These are phyloP conservation scores for Globisporangium echinulatum DNA, from an alignment of 352 stramenopile genomes.

Conservation along the genomic window DNA sequence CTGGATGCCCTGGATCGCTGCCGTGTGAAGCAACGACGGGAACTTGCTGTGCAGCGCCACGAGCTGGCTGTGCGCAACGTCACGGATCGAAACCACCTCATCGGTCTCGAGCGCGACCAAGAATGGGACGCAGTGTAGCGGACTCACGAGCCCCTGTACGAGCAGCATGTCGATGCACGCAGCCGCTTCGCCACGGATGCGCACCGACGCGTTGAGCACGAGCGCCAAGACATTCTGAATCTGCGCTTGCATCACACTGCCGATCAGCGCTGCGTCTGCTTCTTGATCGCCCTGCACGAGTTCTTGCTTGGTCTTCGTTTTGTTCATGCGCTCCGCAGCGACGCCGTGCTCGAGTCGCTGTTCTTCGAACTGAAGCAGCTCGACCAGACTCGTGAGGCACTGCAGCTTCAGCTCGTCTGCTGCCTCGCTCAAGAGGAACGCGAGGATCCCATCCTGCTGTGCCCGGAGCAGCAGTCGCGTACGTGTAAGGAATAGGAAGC, in stretches of 20 bases:
- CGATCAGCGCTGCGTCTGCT: slow-evolving; percentile 78
- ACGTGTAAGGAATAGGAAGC: slow-evolving; percentile 64
- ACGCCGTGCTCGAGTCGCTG: slow-evolving; percentile 51
- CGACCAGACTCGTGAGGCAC: slow-evolving; percentile 67
- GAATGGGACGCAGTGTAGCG: slow-evolving; percentile 67
- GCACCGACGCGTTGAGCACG: slow-evolving; percentile 41
- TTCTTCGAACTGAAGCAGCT: slow-evolving; percentile 67
- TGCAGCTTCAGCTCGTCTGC: slow-evolving; percentile 54
- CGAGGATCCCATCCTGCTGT: slow-evolving; percentile 65
- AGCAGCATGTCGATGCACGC: slow-evolving; percentile 59
- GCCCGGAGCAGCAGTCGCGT: slow-evolving; percentile 63
- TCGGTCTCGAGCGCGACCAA: slow-evolving; percentile 79
- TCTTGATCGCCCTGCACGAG: slow-evolving; percentile 85
- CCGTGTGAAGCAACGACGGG: slow-evolving; percentile 37
- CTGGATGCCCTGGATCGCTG: slow-evolving; percentile 54
- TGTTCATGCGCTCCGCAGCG: slow-evolving; percentile 29
- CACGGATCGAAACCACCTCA: slow-evolving; percentile 51
- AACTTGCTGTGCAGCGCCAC: slow-evolving; percentile 58
- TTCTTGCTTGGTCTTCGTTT: slow-evolving; percentile 59
- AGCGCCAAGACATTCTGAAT: slow-evolving; percentile 53
- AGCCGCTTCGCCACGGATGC: slow-evolving; percentile 66
- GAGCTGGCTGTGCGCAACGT: slow-evolving; percentile 62
- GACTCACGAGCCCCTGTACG: slow-evolving; percentile 74
- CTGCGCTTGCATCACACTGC: slow-evolving; percentile 83
- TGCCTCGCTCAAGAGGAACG: slow-evolving; percentile 29